These are phyloP conservation scores for Eurotiales sp. DNA, from an alignment of 2,329 filamentous ascomycete genomes.

Conservation along the genomic window DNA sequence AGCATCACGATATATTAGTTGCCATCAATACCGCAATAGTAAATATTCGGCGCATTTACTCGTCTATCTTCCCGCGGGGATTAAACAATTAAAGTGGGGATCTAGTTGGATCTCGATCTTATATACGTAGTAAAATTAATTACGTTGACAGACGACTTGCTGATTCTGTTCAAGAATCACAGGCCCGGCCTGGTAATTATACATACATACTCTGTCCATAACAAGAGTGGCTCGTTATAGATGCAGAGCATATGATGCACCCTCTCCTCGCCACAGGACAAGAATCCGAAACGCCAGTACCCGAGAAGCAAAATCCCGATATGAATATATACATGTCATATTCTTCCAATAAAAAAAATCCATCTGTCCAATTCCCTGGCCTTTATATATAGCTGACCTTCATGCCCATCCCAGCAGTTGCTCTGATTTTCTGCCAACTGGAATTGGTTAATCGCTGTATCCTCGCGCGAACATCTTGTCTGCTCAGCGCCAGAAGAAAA, in stretches of 20 bases:
- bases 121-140: too few species aligned
- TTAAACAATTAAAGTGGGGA: too few species aligned
- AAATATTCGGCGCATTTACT: background rate
- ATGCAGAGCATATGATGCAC: too few species aligned
- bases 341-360: background rate
- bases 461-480: slow-evolving; percentile 70
- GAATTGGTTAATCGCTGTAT: slow-evolving; percentile 64
- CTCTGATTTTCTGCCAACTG: slow-evolving; percentile 75
- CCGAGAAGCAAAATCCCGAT: background rate
- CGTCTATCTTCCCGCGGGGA: too few species aligned
- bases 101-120: too few species aligned
- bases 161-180: too few species aligned
- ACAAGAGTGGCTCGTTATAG: too few species aligned
- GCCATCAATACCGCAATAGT: background rate
- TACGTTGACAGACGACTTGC: too few species aligned
- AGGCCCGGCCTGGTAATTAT: too few species aligned
- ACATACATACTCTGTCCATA: too few species aligned
- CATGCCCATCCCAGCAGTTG: slow-evolving; percentile 90
- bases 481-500: slow-evolving; percentile 70
- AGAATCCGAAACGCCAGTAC: background rate
- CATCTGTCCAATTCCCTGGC: background rate
- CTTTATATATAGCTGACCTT: slow-evolving; percentile 90
- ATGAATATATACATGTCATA: background rate
- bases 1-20: too few species aligned
- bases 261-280: background rate